These are phyloP conservation scores for Paragyromitra xinjiangensis DNA, from an alignment of 495 filamentous ascomycete species.

Conservation along the genomic window DNA sequence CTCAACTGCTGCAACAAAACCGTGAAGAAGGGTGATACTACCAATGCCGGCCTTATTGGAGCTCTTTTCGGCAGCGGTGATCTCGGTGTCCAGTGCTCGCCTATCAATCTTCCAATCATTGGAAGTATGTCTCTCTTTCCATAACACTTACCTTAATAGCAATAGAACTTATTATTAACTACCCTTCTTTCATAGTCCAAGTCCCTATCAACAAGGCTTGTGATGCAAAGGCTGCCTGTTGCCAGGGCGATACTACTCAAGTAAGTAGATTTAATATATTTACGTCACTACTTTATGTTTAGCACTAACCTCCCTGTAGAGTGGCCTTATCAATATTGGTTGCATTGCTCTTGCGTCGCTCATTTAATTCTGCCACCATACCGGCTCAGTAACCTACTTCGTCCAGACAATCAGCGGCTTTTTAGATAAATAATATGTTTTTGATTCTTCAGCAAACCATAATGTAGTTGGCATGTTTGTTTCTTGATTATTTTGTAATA, in stretches of 20 bases:
- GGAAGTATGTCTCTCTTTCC: constrained; percentile 6
- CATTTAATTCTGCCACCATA: not conserved
- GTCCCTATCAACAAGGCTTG: constrained; percentile 18
- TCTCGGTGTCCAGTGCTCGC: constrained; percentile 8
- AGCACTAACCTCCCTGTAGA: constrained; percentile 20
- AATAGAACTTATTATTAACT: not conserved
- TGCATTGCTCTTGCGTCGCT: constrained; percentile 39
- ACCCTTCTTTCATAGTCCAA: constrained; percentile 2
- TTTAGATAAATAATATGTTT: not conserved
- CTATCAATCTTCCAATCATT: not conserved
- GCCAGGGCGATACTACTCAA: constrained; percentile 22
- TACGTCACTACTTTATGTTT: not conserved
- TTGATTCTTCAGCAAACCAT: not conserved
- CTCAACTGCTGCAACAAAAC: constrained; percentile 38
- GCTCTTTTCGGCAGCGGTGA: constrained; percentile 12
- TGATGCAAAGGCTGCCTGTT: constrained; percentile 28
- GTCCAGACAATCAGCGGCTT: not conserved
- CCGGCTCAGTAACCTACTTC: not conserved
- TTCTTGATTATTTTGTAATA: not conserved
- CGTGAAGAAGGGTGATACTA: constrained; percentile 7
- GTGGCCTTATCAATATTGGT: constrained; percentile 29
- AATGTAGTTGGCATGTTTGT: not conserved
- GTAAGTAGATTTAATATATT: not conserved
- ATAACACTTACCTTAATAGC: not conserved
- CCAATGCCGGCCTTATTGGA: constrained; percentile 4